Conservation (phyloP, 1,284 basidiomycete species). For the Sutorius eximius region DNA sequence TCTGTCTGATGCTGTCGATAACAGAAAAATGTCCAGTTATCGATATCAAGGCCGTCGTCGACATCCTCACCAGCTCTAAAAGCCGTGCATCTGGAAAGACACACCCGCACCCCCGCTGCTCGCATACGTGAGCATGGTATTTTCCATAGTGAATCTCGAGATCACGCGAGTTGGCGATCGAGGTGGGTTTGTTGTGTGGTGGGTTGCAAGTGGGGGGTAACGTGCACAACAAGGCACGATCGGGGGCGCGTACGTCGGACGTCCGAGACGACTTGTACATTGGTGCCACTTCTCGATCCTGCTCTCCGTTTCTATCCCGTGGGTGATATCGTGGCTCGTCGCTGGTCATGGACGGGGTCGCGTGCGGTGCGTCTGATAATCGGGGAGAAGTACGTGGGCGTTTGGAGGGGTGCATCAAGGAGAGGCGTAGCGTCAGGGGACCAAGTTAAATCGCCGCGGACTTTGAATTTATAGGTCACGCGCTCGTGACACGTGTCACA, state of each 20-base stretch:
- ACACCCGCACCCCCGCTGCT: conserved; percentile 62
- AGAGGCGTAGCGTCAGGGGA: not conserved
- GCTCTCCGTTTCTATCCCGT: conserved; percentile 3
- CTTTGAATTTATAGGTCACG: conserved; percentile 23
- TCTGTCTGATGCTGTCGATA: conserved; percentile 75
- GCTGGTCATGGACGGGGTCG: not conserved
- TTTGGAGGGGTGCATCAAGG: conserved; percentile 27
- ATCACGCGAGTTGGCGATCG: conserved; percentile 60
- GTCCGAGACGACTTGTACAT: conserved; percentile 32
- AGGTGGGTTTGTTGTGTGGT: conserved; percentile 50
- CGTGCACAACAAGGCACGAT: conserved; percentile 58
- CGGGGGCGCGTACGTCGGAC: conserved; percentile 7
- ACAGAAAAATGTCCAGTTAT: conserved; percentile 2
- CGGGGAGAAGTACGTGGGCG: conserved; percentile 28
- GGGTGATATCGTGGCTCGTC: not conserved
- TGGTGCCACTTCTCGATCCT: conserved; percentile 18
- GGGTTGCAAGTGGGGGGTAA: conserved; percentile 83
- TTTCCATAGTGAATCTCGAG: conserved; percentile 80
- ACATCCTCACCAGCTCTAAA: conserved; percentile 66
- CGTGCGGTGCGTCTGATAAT: conserved; percentile 25
- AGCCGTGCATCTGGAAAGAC: conserved; percentile 85
- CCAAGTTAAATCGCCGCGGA: conserved; percentile 15
- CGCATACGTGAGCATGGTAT: conserved; percentile 84
- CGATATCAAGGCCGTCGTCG: not conserved
- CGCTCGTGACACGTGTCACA: conserved; percentile 23